A percentile compares a stretch with the other conserved stretches of the same genome.
These are phyloP conservation scores for Megacollybia marginata DNA, from an alignment of 768 basidiomycete species.

Conservation along the genomic window DNA sequence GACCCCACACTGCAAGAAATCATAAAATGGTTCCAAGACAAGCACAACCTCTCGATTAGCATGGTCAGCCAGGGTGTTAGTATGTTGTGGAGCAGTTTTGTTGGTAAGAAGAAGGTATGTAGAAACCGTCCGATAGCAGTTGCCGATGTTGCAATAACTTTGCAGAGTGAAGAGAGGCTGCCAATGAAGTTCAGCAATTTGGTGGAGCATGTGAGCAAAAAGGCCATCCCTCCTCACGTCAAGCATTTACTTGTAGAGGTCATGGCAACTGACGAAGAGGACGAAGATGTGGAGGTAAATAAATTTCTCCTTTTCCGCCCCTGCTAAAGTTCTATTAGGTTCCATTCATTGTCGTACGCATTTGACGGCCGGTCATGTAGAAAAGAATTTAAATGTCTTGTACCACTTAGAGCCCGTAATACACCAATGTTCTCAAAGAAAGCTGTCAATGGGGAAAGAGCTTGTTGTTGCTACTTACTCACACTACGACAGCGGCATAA, in stretches of 20 bases:
- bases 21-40: slow-evolving; percentile 72
- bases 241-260: slow-evolving; percentile 89
- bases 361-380: slow-evolving; percentile 26
- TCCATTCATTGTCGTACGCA: slow-evolving; percentile 72
- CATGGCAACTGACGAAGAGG: slow-evolving; percentile 88
- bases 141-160: slow-evolving; percentile 1
- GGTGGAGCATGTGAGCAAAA: slow-evolving; percentile 93
- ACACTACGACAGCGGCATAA: slow-evolving; percentile 18
- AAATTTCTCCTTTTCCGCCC: background rate
- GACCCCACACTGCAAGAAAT: slow-evolving; percentile 87
- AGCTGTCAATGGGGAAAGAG: no score
- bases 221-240: slow-evolving; percentile 75
- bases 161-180: slow-evolving; percentile 81
- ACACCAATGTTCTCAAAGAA: no score
- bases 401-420: no score
- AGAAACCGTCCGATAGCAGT: background rate
- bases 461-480: no score
- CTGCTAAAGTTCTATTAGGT: slow-evolving; percentile 37
- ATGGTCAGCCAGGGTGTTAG: slow-evolving; percentile 98
- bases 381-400: no score
- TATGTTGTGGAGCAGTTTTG: slow-evolving; percentile 96
- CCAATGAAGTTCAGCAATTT: slow-evolving; percentile 87
- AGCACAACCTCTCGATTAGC: slow-evolving; percentile 79
- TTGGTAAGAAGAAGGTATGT: slow-evolving; percentile 86
- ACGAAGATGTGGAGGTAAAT: slow-evolving; percentile 89